Percentiles rank a stretch among this genome's conserved stretches.
Evolutionary conservation across 1,139 yeast genomes (phyloP).

Genomic region (Diutina rugosa): DNA sequence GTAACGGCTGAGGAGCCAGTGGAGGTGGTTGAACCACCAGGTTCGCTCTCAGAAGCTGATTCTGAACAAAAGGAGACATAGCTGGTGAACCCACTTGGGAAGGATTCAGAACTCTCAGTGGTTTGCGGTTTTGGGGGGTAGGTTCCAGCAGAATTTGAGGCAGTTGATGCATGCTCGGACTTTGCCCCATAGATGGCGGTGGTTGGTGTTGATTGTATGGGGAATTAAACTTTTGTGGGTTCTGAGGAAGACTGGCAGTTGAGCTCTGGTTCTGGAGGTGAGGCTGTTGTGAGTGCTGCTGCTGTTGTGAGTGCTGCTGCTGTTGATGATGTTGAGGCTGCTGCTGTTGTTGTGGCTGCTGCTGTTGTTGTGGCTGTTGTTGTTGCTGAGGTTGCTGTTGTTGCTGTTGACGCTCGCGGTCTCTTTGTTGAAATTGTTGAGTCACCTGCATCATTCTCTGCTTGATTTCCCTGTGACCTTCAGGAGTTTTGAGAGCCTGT

Average conservation of each 20-base stretch:
- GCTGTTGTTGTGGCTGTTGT: slow-evolving; percentile 2
- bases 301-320: slow-evolving; percentile 5
- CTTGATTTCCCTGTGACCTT: background rate
- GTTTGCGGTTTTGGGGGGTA: background rate
- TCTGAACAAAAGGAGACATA: background rate
- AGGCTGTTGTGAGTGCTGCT: slow-evolving; percentile 4
- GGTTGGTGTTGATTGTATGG: background rate
- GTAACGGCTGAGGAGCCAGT: background rate
- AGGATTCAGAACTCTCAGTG: background rate
- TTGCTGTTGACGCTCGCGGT: background rate
- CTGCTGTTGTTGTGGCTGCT: slow-evolving; percentile 3
- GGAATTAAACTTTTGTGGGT: background rate
- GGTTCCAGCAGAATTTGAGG: background rate
- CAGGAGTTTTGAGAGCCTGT: background rate
- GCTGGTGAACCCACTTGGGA: background rate
- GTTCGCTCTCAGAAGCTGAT: background rate
- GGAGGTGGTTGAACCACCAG: background rate
- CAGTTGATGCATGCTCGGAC: background rate
- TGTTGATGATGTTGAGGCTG: slow-evolving; percentile 4
- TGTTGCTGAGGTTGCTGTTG: background rate
- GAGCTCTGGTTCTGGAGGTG: slow-evolving; percentile 4
- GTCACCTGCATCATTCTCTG: background rate
- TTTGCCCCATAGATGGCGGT: background rate
- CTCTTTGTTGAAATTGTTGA: background rate
- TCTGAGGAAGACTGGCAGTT: slow-evolving; percentile 1